Percentiles rank a stretch among this genome's conserved stretches.
phyloP scores from a whole-genome alignment of 768 basidiomycete genomes.

The Russula brevipes region DNA sequence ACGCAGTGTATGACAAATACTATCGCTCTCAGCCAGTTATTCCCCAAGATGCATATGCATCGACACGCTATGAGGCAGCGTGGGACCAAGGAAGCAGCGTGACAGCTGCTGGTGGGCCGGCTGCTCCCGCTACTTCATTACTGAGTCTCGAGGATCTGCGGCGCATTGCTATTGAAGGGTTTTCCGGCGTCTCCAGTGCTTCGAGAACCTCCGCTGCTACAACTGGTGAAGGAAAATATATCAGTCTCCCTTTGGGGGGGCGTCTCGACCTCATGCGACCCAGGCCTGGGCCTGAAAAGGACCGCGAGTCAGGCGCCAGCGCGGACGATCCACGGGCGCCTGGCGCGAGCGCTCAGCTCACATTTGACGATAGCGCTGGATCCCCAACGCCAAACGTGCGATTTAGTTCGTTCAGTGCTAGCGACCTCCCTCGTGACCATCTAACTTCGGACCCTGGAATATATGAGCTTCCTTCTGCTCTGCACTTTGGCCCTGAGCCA shows the following conservation, averaged over 20 bases:
- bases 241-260: constrained; percentile 78
- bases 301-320: constrained; percentile 11
- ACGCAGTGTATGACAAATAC: constrained; percentile 80
- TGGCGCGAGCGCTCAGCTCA: neutral
- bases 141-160: constrained; percentile 41
- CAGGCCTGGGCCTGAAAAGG: constrained; percentile 22
- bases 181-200: constrained; percentile 31
- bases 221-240: constrained; percentile 65
- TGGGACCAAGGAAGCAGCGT: constrained; percentile 59
- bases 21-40: constrained; percentile 57
- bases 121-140: neutral
- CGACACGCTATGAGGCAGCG: constrained; percentile 61
- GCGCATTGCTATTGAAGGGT: constrained; percentile 55
- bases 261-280: constrained; percentile 84
- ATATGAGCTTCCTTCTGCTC: neutral
- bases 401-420: neutral
- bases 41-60: constrained; percentile 49
- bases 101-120: constrained; percentile 35
- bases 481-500: neutral
- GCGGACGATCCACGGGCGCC: neutral
- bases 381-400: constrained; percentile 2
- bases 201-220: constrained; percentile 4
- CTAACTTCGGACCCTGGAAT: neutral
- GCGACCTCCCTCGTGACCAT: neutral
- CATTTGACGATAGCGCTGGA: constrained; percentile 3